Conservation (phyloP, 768 basidiomycete species). For the Krasilnikovozyma curviuscula region DNA sequence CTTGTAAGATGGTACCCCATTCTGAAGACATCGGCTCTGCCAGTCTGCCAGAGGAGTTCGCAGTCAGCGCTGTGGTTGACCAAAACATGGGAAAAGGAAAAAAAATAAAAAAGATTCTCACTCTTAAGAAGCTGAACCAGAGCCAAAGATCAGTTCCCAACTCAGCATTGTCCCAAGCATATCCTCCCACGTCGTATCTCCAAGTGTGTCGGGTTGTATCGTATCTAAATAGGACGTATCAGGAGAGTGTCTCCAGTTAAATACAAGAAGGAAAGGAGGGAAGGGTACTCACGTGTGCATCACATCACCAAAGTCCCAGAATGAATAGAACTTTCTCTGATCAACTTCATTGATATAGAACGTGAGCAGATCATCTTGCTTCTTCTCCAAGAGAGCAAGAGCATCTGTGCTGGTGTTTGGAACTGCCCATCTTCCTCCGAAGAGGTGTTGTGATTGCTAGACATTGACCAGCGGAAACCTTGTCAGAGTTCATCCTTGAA, state of each 20-base stretch:
- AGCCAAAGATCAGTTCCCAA: slow-evolving; percentile 5
- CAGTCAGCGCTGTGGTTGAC: no score
- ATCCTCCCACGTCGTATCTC: slow-evolving; percentile 2
- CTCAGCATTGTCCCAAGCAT: not conserved
- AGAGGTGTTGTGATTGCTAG: no score
- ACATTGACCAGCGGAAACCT: no score
- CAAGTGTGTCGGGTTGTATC: no score
- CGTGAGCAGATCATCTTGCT: not conserved
- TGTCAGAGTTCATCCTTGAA: no score
- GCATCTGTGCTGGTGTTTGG: no score
- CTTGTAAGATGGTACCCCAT: not conserved
- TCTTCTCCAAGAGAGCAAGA: not conserved
- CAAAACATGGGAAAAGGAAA: no score
- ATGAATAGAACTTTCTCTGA: not conserved
- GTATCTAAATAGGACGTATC: no score
- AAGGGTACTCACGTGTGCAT: slow-evolving; percentile 6
- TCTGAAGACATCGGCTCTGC: not conserved
- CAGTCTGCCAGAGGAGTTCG: no score
- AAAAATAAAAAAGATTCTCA: no score
- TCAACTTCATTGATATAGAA: slow-evolving; percentile 2
- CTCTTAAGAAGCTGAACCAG: not conserved
- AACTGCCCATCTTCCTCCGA: not conserved
- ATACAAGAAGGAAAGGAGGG: not conserved
- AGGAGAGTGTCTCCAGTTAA: no score
- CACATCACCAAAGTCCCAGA: not conserved